A percentile compares a stretch with the other conserved stretches of the same genome.
Conservation (phyloP, 306 rosid species). For the Inga laurina region DNA sequence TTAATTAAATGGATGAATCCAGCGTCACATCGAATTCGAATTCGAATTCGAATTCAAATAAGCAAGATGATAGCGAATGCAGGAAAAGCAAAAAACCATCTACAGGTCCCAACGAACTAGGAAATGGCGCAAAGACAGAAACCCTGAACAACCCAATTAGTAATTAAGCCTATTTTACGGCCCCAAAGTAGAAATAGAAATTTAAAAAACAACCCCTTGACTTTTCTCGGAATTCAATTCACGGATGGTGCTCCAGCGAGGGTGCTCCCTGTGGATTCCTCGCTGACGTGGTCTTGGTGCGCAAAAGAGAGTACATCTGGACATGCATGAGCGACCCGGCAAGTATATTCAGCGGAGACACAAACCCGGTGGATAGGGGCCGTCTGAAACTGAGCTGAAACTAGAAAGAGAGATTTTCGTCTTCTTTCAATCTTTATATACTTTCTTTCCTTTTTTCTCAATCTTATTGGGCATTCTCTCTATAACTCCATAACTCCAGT, state of each 20-base stretch:
- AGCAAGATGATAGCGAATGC: not conserved
- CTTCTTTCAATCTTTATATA: not conserved
- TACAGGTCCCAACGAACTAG: not conserved
- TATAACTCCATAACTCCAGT: constrained; percentile 27
- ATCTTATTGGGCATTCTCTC: constrained; percentile 30
- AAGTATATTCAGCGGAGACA: constrained; percentile 44
- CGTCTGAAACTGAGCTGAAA: constrained; percentile 39
- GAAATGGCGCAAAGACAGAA: constrained; percentile 28
- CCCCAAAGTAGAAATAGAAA: constrained; percentile 8
- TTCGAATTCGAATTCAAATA: not conserved
- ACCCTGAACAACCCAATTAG: not conserved
- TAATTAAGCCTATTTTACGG: not conserved
- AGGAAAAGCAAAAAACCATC: not conserved
- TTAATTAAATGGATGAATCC: not conserved
- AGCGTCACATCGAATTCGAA: not conserved
- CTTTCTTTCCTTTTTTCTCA: constrained; percentile 1
- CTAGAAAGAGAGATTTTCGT: not conserved
- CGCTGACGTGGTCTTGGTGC: constrained; percentile 58
- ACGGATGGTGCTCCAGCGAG: constrained; percentile 54
- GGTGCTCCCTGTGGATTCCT: constrained; percentile 77
- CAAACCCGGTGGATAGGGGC: constrained; percentile 54
- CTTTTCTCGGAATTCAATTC: constrained; percentile 22
- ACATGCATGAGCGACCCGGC: not conserved
- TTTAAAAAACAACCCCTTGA: not conserved
- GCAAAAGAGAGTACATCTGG: not conserved